These are phyloP conservation scores for Aureobasidium sp. DNA, from an alignment of 2,329 filamentous ascomycete genomes.

Conservation along the genomic window DNA sequence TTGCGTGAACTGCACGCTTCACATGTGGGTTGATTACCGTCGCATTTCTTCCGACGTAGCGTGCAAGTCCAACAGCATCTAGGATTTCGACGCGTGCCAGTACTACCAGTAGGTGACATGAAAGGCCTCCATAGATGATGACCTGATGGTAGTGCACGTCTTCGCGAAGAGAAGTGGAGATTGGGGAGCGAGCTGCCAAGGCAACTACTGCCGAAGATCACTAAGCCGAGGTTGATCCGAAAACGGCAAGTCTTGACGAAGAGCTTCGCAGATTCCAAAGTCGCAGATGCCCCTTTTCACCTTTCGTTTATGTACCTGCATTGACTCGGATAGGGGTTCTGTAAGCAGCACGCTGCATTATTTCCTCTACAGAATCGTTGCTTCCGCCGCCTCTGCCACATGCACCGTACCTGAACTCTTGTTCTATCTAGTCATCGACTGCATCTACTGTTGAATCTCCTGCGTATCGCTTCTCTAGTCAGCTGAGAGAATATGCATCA, in stretches of 20 bases:
- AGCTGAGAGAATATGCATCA: background rate
- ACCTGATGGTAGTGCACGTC: background rate
- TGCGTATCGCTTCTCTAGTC: background rate
- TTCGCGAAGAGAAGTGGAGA: too few species aligned
- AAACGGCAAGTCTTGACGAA: background rate
- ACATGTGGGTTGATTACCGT: conserved; percentile 3
- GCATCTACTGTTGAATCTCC: background rate
- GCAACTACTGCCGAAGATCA: background rate
- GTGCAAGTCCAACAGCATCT: conserved; percentile 16
- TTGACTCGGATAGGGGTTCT: background rate
- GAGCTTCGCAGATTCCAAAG: background rate
- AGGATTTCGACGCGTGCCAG: background rate
- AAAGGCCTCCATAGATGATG: background rate
- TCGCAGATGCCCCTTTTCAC: background rate
- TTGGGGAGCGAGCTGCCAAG: too few species aligned
- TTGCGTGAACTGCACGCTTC: background rate
- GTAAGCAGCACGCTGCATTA: background rate
- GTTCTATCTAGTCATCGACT: too few species aligned
- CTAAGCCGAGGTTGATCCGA: background rate
- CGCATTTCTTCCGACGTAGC: conserved; percentile 16
- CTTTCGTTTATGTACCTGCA: background rate
- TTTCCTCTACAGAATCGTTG: too few species aligned
- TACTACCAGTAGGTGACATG: background rate
- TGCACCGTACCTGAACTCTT: background rate
- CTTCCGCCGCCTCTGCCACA: background rate